Base-by-base conservation (phyloP, 2,329 filamentous ascomycete genomes). In the Aspergillus sp. region DNA sequence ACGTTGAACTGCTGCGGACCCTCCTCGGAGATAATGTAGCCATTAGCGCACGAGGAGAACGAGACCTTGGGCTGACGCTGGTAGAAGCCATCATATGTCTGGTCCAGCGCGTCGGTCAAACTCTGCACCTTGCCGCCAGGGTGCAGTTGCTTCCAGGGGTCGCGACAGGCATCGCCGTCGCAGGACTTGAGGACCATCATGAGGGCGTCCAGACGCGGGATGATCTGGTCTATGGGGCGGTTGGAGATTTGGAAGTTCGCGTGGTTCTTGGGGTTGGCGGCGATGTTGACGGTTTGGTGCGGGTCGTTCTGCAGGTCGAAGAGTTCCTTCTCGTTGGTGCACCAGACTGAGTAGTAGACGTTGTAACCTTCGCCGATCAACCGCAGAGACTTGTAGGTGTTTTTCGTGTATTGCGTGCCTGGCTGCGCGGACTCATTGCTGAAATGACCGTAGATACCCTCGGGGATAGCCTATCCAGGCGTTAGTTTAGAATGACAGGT, bases 301-400 rank as follows among this genome's bases (percentile, higher is more conserved):
- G 75, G 76, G 47, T 81, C 78, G 28, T 66, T 67, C 74, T 79
- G 75, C 35, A 83, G 56, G 51, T 85, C 74, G 58, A 85, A 86
- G 2, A 84, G 72, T 59, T 86, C 82, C 46, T 79, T 77, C 56
- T 85, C 81, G 44, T 80, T 80, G 9, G 67, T 83, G 57, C 83
- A 86, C 82, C 82, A 86, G 0, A 85, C 79, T 0, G 80, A 75
- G 55, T 86, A 86, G 50, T 81, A 79, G 4, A 85, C 59, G 55
- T 76, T 79, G 56, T 85, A 85, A 4, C 66, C 63, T 2, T 73
- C 59, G 0, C 73, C 66, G 3, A 80, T 68, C 4, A 83, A 62
- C n/a, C 80, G 72, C 19, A 82, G 54, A 0, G 71, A 74, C 62
- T 83, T 83, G 68, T 83, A 83, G 0, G 79, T 83, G 52, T 82